Conservation (phyloP, 495 filamentous ascomycete species). For the Penicillium canescens region DNA sequence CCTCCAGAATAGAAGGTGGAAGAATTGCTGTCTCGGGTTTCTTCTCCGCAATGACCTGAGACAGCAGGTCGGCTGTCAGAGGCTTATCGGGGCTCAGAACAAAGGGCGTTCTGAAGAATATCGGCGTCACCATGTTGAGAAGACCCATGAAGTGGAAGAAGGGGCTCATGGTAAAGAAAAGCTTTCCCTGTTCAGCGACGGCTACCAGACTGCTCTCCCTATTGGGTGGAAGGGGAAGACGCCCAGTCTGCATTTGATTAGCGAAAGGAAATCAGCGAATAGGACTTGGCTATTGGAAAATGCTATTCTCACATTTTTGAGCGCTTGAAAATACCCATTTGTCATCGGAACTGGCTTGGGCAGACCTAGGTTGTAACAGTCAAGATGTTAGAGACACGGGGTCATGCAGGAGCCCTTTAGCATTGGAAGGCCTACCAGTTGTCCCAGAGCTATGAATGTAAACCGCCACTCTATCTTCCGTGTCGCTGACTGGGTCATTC, state of each 20-base stretch:
- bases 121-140: background rate
- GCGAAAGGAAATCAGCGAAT: background rate
- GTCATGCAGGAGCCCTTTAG: background rate
- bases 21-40: background rate
- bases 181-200: constrained; percentile 45
- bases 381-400: background rate
- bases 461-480: constrained; percentile 44
- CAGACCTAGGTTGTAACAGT: constrained; percentile 1
- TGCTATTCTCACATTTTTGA: constrained; percentile 24
- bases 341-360: constrained; percentile 51
- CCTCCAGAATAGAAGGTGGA: background rate
- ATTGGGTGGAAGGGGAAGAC: constrained; percentile 23
- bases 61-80: background rate
- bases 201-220: background rate
- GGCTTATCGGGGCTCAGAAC: background rate
- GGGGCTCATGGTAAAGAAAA: constrained; percentile 40
- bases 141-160: constrained; percentile 6
- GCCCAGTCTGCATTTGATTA: constrained; percentile 10
- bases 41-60: background rate
- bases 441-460: constrained; percentile 61
- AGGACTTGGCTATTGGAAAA: too few species aligned
- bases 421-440: constrained; percentile 31
- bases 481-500: constrained; percentile 9
- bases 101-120: background rate
- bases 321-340: constrained; percentile 44